Evolutionary conservation across 805 yeast genomes (phyloP), one percentile per base, ranked within the genome.

Genomic region (Zygoascus biomembranicola): DNA sequence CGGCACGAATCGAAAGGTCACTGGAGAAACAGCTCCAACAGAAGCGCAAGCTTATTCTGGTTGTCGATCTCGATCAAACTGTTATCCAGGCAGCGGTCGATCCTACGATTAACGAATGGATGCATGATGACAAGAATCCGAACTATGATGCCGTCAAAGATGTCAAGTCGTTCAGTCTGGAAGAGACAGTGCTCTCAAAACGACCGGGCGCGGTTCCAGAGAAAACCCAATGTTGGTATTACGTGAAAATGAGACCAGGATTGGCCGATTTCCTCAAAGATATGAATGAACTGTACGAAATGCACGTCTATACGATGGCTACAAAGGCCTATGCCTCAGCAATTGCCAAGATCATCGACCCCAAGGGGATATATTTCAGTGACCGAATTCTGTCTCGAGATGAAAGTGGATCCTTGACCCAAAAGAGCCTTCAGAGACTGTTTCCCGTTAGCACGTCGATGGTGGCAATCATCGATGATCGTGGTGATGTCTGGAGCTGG

Each of bases 401-500:
- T 67, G 98, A 94, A 64, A 87, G 95, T 68, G 98, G 98, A 0
- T 86, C 90, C 5, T 70, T 92, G 57, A 85, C 96, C 2, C 96
- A 87, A 60, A 94, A 94, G 65, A 87, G 92, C 39, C 73, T 94
- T 56, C 84, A 86, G 63, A 75, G 98, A 57, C 74, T 94, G 52
- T 94, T 94, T 63, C 99, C 99, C 0, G 95, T 92, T 1, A 96
- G 92, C 60, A 95, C 95, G 23, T 85, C 95, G 16, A 86, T 94
- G 96, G 99, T 94, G 32, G 94, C 87, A 1, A 84, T 94, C 47
- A 94, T 94, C 55, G 99, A 94, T 68, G 99, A 94, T 68, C 79
- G 99, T 66, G 99, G 97, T 2, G 99, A 94, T 68, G 99, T 94
- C 19, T 94, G 99, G 99, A 87, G 87, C 64, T 94, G 99, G 99